These are phyloP conservation scores for Ilex paraguariensis DNA, from an alignment of 305 asterid species.

Conservation along the genomic window DNA sequence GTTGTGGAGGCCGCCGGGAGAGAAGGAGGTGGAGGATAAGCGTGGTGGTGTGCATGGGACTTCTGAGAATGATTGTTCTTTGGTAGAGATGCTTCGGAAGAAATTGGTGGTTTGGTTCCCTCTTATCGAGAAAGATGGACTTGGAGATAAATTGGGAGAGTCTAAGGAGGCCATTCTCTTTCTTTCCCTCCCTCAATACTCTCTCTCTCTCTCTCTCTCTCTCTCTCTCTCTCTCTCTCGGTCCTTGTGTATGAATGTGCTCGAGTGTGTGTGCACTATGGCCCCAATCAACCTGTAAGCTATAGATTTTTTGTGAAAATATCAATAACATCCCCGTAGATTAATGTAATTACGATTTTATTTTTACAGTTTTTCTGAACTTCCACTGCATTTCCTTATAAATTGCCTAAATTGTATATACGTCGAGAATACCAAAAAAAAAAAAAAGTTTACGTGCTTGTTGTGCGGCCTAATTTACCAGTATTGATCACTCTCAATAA, in stretches of 20 bases:
- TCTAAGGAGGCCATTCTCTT: slow-evolving; percentile 31
- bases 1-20: slow-evolving; percentile 25
- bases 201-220: neutral
- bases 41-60: slow-evolving; percentile 45
- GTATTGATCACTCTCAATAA: no score
- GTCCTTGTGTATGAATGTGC: neutral
- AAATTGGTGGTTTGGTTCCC: slow-evolving; percentile 28
- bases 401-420: no score
- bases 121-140: slow-evolving; percentile 47
- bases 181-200: slow-evolving; percentile 7
- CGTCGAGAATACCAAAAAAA: no score
- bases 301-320: neutral
- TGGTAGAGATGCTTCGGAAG: slow-evolving; percentile 66
- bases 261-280: neutral
- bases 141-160: slow-evolving; percentile 31
- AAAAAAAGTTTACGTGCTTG: no score
- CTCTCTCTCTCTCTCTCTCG: neutral
- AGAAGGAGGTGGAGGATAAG: slow-evolving; percentile 36
- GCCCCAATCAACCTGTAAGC: no score
- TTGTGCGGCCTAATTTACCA: no score
- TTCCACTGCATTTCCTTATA: no score
- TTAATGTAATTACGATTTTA: neutral
- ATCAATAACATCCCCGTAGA: no score
- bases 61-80: slow-evolving; percentile 45
- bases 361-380: no score